A percentile compares a stretch with the other conserved stretches of the same genome.
Evolutionary conservation across 106 monocot genomes (phyloP).

Genomic region (Alisma plantagoaquatica): DNA sequence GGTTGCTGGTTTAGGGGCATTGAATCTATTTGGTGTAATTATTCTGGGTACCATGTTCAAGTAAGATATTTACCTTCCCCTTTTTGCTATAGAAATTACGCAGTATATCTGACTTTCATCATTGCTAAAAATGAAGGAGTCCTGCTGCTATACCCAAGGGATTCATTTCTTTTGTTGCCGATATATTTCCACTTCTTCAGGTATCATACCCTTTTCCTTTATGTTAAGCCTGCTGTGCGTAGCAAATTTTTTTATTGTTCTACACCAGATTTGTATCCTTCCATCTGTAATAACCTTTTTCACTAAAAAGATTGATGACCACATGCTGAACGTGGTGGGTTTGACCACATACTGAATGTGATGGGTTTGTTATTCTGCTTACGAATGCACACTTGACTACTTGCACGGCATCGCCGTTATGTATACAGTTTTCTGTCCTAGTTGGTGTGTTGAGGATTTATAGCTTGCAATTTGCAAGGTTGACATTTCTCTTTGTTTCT

Average conservation of each 20-base stretch:
- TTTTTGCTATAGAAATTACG: constrained; percentile 4
- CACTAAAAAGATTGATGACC: too few relatives aligned
- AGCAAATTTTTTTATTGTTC: not conserved
- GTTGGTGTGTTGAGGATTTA: too few relatives aligned
- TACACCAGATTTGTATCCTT: too few relatives aligned
- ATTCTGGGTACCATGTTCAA: constrained; percentile 72
- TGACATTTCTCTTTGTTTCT: too few relatives aligned
- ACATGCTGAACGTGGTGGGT: not conserved
- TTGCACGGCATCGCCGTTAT: too few relatives aligned
- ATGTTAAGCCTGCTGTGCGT: not conserved
- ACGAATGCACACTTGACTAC: not conserved
- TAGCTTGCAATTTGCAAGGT: too few relatives aligned
- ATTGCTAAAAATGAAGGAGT: constrained; percentile 34
- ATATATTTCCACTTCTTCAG: constrained; percentile 91
- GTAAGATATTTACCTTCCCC: constrained; percentile 20
- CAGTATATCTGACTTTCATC: too few relatives aligned
- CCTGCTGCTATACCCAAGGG: constrained; percentile 39
- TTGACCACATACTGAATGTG: not conserved
- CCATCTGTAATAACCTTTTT: too few relatives aligned
- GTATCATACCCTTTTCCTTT: constrained; percentile 16
- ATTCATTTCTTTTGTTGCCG: constrained; percentile 79
- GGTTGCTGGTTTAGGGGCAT: constrained; percentile 79
- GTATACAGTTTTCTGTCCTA: too few relatives aligned
- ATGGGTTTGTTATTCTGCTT: not conserved
- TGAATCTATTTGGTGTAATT: constrained; percentile 91